These are phyloP conservation scores for Chrysosporium keratinophilum DNA, from an alignment of 2,329 filamentous ascomycete species.

Conservation along the genomic window DNA sequence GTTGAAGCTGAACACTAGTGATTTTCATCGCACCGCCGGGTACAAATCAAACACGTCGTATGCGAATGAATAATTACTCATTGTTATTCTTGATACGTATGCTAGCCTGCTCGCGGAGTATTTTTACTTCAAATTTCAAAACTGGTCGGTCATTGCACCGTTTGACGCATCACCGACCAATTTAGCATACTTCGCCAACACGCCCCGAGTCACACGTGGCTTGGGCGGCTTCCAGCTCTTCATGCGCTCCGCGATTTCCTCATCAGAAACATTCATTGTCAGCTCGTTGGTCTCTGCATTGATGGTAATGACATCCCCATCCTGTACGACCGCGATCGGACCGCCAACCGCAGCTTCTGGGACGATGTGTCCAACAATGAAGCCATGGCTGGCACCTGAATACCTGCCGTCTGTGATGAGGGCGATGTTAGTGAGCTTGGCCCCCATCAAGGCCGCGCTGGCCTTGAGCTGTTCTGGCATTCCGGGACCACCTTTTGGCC, in stretches of 20 bases:
- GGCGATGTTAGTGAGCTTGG: slow-evolving; percentile 74
- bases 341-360: slow-evolving; percentile 79
- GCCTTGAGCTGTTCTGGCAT: slow-evolving; percentile 92
- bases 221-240: slow-evolving; percentile 60
- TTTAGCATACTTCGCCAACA: slow-evolving; percentile 78
- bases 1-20: background rate
- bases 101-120: background rate
- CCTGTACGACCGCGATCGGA: slow-evolving; percentile 69
- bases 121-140: background rate
- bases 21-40: background rate
- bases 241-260: slow-evolving; percentile 57
- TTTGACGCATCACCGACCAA: slow-evolving; percentile 86
- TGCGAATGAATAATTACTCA: background rate
- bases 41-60: background rate
- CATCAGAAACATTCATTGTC: slow-evolving; percentile 60
- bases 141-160: slow-evolving; percentile 71
- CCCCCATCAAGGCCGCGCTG: slow-evolving; percentile 84
- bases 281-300: slow-evolving; percentile 67
- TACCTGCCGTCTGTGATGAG: slow-evolving; percentile 73
- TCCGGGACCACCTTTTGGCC: slow-evolving; percentile 82
- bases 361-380: slow-evolving; percentile 87
- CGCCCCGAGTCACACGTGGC: slow-evolving; percentile 66
- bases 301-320: slow-evolving; percentile 72
- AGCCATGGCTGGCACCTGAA: slow-evolving; percentile 70
- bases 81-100: background rate